phyloP scores from a whole-genome alignment of 1,284 basidiomycete genomes.

The Irpex rosettiformis region DNA sequence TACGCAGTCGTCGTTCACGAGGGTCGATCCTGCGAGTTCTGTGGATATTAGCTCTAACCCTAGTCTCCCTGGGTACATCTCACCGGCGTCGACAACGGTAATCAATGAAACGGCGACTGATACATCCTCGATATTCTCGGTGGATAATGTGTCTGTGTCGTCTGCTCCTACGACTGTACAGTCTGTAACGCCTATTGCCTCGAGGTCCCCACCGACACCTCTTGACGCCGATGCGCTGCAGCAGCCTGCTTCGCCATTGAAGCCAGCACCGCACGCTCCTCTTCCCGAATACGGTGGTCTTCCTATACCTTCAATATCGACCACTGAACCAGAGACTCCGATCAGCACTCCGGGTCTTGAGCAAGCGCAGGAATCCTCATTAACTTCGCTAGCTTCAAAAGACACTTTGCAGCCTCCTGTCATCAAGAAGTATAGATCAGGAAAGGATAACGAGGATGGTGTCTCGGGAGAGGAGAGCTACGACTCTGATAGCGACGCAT shows the following conservation, averaged over 20 bases:
- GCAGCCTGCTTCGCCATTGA: neutral
- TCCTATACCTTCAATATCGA: slow-evolving; percentile 52
- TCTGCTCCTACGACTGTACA: slow-evolving; percentile 27
- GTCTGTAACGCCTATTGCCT: slow-evolving; percentile 14
- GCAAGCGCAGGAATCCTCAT: neutral
- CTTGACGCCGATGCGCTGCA: neutral
- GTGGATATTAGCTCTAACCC: neutral
- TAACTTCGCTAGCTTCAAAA: neutral
- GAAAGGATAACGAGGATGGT: neutral
- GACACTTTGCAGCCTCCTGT: slow-evolving; percentile 9
- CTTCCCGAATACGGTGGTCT: slow-evolving; percentile 32
- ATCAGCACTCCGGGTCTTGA: neutral
- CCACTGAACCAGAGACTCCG: slow-evolving; percentile 43
- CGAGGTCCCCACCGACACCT: neutral
- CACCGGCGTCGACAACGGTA: slow-evolving; percentile 29
- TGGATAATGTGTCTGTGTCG: slow-evolving; percentile 24
- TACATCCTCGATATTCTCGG: slow-evolving; percentile 19
- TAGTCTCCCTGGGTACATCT: slow-evolving; percentile 18
- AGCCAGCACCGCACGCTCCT: slow-evolving; percentile 6
- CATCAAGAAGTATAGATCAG: neutral
- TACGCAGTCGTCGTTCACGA: neutral
- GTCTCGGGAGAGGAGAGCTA: slow-evolving; percentile 27
- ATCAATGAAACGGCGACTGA: slow-evolving; percentile 19
- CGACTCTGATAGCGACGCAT: slow-evolving; percentile 28
- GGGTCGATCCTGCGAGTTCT: neutral